phyloP scores from a whole-genome alignment of 1,284 basidiomycete genomes.

The Mycosarcoma maydis region DNA sequence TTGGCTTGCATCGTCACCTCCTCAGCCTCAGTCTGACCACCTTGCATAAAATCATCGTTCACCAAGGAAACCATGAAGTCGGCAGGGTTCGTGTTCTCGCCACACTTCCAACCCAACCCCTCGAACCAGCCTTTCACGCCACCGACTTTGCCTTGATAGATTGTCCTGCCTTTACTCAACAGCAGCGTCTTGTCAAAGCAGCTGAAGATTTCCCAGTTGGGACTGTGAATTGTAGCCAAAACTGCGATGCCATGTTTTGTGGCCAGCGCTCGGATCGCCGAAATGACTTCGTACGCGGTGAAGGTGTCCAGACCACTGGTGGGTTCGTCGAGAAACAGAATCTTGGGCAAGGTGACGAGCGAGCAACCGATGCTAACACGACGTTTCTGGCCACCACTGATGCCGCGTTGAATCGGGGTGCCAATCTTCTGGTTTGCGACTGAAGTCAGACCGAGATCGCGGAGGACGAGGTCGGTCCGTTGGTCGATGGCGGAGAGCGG shows the following conservation, averaged over 20 bases:
- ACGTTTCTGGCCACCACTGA: slow-evolving; percentile 68
- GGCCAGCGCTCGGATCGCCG: slow-evolving; percentile 54
- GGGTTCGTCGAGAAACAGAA: slow-evolving; percentile 69
- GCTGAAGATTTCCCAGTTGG: slow-evolving; percentile 63
- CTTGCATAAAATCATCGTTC: slow-evolving; percentile 65
- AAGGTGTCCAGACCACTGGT: slow-evolving; percentile 62
- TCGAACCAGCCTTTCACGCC: slow-evolving; percentile 52
- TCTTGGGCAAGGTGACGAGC: slow-evolving; percentile 65
- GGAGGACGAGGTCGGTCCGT: slow-evolving; percentile 49
- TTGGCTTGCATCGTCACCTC: no score
- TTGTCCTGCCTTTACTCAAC: slow-evolving; percentile 56
- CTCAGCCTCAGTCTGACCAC: no score
- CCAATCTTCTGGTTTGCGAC: slow-evolving; percentile 66
- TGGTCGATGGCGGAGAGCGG: slow-evolving; percentile 5
- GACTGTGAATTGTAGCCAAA: slow-evolving; percentile 67
- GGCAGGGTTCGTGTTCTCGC: slow-evolving; percentile 59
- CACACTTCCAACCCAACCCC: slow-evolving; percentile 40
- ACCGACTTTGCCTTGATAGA: slow-evolving; percentile 49
- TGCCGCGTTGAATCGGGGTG: slow-evolving; percentile 68
- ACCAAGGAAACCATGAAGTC: slow-evolving; percentile 63
- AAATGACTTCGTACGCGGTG: slow-evolving; percentile 64
- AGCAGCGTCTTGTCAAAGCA: slow-evolving; percentile 63
- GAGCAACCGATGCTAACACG: slow-evolving; percentile 66
- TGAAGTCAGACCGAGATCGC: slow-evolving; percentile 58
- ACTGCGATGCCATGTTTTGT: slow-evolving; percentile 59